Evolutionary conservation across 1,139 yeast species (phyloP).

Genomic region (Sugiyamaella grinbergsii): DNA sequence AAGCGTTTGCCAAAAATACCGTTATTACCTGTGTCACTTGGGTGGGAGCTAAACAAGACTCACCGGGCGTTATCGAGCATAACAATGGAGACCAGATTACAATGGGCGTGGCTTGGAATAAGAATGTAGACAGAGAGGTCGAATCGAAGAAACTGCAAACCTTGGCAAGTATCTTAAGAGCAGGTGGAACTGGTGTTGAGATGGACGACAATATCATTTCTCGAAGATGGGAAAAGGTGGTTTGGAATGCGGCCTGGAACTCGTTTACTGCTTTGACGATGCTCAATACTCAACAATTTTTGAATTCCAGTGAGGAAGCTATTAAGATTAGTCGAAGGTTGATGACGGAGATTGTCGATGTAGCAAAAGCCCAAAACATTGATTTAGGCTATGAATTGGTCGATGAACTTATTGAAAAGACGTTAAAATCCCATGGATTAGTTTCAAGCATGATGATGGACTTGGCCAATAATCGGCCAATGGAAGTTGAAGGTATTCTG

Average conservation of each 20-base stretch:
- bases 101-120: conserved; percentile 52
- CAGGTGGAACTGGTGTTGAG: conserved; percentile 27
- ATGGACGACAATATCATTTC: conserved; percentile 27
- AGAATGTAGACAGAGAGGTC: conserved; percentile 16
- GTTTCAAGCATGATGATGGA: conserved; percentile 64
- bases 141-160: conserved; percentile 19
- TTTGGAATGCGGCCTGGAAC: conserved; percentile 66
- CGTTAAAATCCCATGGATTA: conserved; percentile 21
- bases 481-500: conserved; percentile 64
- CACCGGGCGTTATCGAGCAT: conserved; percentile 49
- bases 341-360: conserved; percentile 57
- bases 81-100: conserved; percentile 51
- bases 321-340: conserved; percentile 45
- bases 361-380: conserved; percentile 59
- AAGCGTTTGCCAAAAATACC: conserved; percentile 55
- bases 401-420: conserved; percentile 49
- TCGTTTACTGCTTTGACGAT: conserved; percentile 56
- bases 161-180: conserved; percentile 21
- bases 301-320: conserved; percentile 28
- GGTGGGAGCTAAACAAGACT: conserved; percentile 54
- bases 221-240: conserved; percentile 62
- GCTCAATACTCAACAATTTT: conserved; percentile 51
- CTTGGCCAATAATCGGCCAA: conserved; percentile 57
- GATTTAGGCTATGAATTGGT: conserved; percentile 46
- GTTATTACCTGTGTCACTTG: conserved; percentile 63